Conservation (phyloP, 2,329 filamentous ascomycete genomes). For the Seiridium unicorne region DNA sequence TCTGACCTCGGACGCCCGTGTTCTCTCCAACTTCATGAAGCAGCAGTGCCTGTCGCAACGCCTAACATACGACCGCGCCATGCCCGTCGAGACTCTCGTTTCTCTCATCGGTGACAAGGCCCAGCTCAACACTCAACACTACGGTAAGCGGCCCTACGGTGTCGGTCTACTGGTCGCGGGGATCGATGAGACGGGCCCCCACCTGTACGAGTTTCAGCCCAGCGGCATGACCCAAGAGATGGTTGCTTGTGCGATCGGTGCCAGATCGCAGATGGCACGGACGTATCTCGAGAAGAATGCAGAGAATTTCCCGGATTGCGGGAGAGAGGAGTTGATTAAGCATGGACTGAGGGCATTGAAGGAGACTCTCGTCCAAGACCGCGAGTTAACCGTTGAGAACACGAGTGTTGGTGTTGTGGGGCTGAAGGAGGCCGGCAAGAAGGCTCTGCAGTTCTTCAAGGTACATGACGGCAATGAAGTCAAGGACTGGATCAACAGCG, state of each 20-base stretch:
- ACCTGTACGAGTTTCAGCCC: slow-evolving; percentile 98
- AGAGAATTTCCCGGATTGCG: slow-evolving; percentile 74
- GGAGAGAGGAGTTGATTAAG: slow-evolving; percentile 81
- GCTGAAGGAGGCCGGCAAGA: slow-evolving; percentile 48
- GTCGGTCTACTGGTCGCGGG: slow-evolving; percentile 91
- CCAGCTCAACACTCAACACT: slow-evolving; percentile 96
- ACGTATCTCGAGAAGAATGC: slow-evolving; percentile 95
- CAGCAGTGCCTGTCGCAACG: slow-evolving; percentile 95
- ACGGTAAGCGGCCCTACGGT: slow-evolving; percentile 94
- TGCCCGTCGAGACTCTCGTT: slow-evolving; percentile 86
- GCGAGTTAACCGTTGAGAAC: slow-evolving; percentile 96
- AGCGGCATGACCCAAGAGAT: slow-evolving; percentile 96
- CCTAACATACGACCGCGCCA: slow-evolving; percentile 91
- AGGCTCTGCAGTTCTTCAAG: slow-evolving; percentile 76
- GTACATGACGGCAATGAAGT: slow-evolving; percentile 88
- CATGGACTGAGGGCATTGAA: slow-evolving; percentile 90
- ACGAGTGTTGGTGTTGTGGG: slow-evolving; percentile 88
- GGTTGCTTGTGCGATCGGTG: slow-evolving; percentile 92
- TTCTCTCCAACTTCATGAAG: slow-evolving; percentile 99
- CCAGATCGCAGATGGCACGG: slow-evolving; percentile 93
- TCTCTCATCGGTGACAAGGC: slow-evolving; percentile 93
- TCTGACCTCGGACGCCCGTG: slow-evolving; percentile 94
- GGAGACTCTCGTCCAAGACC: slow-evolving; percentile 94
- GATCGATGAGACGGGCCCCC: slow-evolving; percentile 89
- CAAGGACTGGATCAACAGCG: slow-evolving; percentile 78